These are phyloP conservation scores for Tagetes patula DNA, from an alignment of 129 eudicot species.

Conservation along the genomic window DNA sequence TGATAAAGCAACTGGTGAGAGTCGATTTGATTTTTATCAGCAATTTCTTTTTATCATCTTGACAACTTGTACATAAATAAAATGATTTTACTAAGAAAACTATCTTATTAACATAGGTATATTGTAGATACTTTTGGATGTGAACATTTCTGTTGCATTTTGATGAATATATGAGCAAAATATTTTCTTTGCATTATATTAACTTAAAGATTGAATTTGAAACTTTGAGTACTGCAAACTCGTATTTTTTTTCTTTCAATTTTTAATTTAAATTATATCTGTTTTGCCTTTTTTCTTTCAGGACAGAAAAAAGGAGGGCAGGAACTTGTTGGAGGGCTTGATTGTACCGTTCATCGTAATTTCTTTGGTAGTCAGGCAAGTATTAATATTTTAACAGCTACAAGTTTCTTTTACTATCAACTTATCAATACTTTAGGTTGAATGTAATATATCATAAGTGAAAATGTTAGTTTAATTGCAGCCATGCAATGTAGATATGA, in stretches of 20 bases:
- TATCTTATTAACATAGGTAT: background rate
- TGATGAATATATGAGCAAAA: background rate
- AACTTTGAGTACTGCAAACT: background rate
- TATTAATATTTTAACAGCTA: background rate
- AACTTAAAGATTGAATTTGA: background rate
- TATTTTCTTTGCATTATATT: background rate
- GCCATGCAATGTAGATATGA: background rate
- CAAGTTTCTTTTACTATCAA: background rate
- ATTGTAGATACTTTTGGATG: background rate
- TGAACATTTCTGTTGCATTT: background rate
- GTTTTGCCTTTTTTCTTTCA: conserved; percentile 33
- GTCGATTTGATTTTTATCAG: background rate
- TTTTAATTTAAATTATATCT: background rate
- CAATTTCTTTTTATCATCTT: background rate
- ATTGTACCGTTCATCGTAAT: conserved; percentile 88
- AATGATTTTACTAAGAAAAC: background rate
- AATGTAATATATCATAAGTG: background rate
- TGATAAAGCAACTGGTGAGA: conserved; percentile 71
- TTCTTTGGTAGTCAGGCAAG: conserved; percentile 97
- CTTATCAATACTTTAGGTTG: background rate
- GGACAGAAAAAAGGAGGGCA: conserved; percentile 95
- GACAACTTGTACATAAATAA: background rate
- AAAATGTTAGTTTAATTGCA: background rate
- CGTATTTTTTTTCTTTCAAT: background rate
- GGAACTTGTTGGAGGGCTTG: conserved; percentile 91